Conservation (phyloP, 371 early-diverging fungal genomes). For the Mucor piriformis region DNA sequence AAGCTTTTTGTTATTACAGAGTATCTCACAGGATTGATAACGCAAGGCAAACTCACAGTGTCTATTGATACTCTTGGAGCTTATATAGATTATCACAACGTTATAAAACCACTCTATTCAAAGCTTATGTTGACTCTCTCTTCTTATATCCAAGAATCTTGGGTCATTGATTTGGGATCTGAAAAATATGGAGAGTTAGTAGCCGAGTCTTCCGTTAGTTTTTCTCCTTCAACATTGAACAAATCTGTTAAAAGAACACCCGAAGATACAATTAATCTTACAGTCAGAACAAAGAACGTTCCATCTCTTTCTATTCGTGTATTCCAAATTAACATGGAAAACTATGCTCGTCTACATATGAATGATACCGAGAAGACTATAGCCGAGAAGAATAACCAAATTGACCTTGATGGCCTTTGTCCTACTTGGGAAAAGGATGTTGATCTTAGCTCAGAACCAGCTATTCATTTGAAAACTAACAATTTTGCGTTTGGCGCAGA, state of each 20-base stretch:
- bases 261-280: slow-evolving; percentile 21
- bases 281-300: slow-evolving; percentile 39
- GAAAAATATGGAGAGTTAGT: slow-evolving; percentile 22
- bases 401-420: slow-evolving; percentile 43
- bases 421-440: slow-evolving; percentile 44
- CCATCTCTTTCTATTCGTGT: slow-evolving; percentile 39
- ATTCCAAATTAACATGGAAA: slow-evolving; percentile 41
- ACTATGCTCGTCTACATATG: slow-evolving; percentile 37
- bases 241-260: slow-evolving; percentile 17
- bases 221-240: slow-evolving; percentile 20
- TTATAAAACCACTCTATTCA: slow-evolving; percentile 25
- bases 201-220: slow-evolving; percentile 18
- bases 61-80: slow-evolving; percentile 18
- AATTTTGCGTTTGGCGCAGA: slow-evolving; percentile 28
- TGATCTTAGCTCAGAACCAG: slow-evolving; percentile 22
- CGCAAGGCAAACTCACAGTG: slow-evolving; percentile 12
- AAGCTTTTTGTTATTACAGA: slow-evolving; percentile 6
- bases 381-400: slow-evolving; percentile 11
- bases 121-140: slow-evolving; percentile 21
- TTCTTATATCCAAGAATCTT: neutral
- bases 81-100: slow-evolving; percentile 20
- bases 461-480: slow-evolving; percentile 16
- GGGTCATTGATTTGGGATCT: slow-evolving; percentile 12
- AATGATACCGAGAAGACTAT: neutral
- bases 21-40: slow-evolving; percentile 28